phyloP scores from a whole-genome alignment of 139 green algal genomes.

The Volvox africanus region DNA sequence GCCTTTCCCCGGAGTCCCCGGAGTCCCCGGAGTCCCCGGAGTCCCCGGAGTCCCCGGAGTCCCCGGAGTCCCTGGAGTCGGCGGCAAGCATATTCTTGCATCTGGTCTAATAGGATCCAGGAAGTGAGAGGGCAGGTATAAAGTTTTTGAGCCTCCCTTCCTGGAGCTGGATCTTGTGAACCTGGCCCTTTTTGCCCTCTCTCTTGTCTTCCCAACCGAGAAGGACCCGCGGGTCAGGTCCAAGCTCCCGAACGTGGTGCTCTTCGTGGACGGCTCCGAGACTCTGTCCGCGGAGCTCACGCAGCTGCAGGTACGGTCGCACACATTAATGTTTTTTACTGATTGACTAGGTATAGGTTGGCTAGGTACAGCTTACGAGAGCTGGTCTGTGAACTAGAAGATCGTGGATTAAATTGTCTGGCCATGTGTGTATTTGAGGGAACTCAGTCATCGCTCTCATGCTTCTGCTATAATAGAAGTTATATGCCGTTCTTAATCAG shows the following conservation, averaged over 20 bases:
- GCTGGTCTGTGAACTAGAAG: neutral
- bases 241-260: neutral
- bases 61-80: too few relatives aligned
- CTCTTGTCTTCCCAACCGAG: neutral
- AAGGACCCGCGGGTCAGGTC: neutral
- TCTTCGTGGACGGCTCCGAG: slow-evolving; percentile 15
- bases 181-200: neutral
- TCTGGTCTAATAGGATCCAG: too few relatives aligned
- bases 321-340: neutral
- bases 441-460: too few relatives aligned
- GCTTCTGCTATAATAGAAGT: too few relatives aligned
- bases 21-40: too few relatives aligned
- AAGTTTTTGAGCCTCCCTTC: too few relatives aligned
- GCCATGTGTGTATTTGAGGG: too few relatives aligned
- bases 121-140: too few relatives aligned
- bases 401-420: neutral
- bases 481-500: too few relatives aligned
- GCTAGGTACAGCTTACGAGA: neutral
- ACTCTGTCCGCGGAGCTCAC: neutral
- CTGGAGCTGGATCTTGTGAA: neutral
- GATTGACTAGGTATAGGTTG: neutral
- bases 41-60: too few relatives aligned
- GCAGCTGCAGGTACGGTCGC: slow-evolving; percentile 15
- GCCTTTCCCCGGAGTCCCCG: too few relatives aligned
- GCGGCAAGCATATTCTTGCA: too few relatives aligned